Base-by-base conservation (phyloP, 805 yeast genomes). In the Blastobotrys robertii region DNA sequence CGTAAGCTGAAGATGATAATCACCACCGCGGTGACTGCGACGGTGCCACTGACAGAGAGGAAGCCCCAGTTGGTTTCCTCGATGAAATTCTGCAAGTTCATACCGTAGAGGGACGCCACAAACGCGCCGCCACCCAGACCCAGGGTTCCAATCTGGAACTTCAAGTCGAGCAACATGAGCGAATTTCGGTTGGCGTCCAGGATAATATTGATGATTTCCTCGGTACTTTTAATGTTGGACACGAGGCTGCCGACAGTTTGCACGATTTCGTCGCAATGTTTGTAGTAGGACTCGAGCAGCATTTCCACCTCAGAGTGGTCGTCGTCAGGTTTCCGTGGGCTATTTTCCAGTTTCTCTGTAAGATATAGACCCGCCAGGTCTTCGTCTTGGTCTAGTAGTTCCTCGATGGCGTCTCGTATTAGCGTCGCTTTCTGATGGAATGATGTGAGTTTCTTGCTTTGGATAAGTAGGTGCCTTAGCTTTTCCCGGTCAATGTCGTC, bases 101-200 rank as follows among this genome's bases (percentile, higher is more conserved):
- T 92, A 30, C 99, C 99, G 61, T 88, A 92, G 8, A 86, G 66
- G 0, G 96, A 82, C 1, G 95, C 92, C 11, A 85, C 59, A 50
- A 84, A 84, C 37, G 94, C 66, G 1, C 92, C 81, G 11, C 80
- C 74, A 2, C 94, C 94, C 55, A 88, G 67, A 3, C 95, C 81
- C 30, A 92, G 65, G 44, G 94, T 70, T 0, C 94, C 92, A 19
- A 86, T 78, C 40, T 92, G 80, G 59, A 86, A 85, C 52, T 82
- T 73, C 44, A 92, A 68, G 2, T 95, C 94, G 33, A 92, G 67
- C 25, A 87, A 60, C 96, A 92, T 87, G 47, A 92, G 69, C 51
- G 90, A 86, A 62, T 92, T 92, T 62, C 99, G 74, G 61, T 92
- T 90, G 1, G 97, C 82, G 59, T 92, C 99, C 45, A 92, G 65